Evolutionary conservation across 75 land plant species (phyloP).

Genomic region (Cunninghamia lanceolata): DNA sequence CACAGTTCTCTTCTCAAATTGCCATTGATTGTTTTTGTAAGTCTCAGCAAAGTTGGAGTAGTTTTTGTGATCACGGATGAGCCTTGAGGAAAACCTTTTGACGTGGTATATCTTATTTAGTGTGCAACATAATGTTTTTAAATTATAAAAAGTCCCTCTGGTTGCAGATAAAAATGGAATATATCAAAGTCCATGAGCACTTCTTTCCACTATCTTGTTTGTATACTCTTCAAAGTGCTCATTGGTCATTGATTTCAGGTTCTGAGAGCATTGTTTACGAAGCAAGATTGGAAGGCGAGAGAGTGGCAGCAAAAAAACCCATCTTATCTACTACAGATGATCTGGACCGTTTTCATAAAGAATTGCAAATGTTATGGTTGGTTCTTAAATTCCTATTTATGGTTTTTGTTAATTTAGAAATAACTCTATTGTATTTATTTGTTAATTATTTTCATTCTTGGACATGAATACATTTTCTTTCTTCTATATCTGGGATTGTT

Average conservation of each 20-base stretch:
- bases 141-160: neutral
- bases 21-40: neutral
- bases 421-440: neutral
- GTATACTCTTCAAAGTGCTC: neutral
- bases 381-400: neutral
- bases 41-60: neutral
- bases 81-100: neutral
- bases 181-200: neutral
- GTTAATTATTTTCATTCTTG: neutral
- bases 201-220: neutral
- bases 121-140: neutral
- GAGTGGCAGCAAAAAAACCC: slow-evolving; percentile 90
- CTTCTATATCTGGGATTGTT: neutral
- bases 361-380: slow-evolving; percentile 82
- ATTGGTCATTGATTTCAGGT: slow-evolving; percentile 35
- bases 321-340: slow-evolving; percentile 73
- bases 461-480: slow-evolving; percentile 1
- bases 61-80: neutral
- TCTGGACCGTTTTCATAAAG: slow-evolving; percentile 73
- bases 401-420: neutral
- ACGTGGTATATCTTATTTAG: neutral
- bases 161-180: neutral
- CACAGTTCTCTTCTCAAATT: neutral
- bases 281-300: slow-evolving; percentile 51
- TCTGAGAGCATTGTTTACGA: slow-evolving; percentile 91